These are phyloP conservation scores for Aspergillus phoenicis DNA, from an alignment of 2,329 filamentous ascomycete species.

Conservation along the genomic window DNA sequence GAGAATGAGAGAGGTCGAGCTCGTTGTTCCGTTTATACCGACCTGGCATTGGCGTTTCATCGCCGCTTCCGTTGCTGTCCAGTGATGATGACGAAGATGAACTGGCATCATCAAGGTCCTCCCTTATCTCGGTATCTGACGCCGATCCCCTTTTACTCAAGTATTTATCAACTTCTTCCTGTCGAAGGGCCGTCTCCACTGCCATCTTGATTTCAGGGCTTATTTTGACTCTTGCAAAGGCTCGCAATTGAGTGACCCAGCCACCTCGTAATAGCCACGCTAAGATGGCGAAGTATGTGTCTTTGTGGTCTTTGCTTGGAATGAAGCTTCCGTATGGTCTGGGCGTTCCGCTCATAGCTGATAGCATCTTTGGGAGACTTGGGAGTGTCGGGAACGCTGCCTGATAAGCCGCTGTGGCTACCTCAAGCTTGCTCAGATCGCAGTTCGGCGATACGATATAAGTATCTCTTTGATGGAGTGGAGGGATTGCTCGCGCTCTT, in stretches of 20 bases:
- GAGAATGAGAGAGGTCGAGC: conserved; percentile 35
- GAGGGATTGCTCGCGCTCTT: conserved; percentile 85
- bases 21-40: conserved; percentile 30
- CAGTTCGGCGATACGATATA: conserved; percentile 93
- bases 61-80: conserved; percentile 41
- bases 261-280: conserved; percentile 91
- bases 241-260: conserved; percentile 91
- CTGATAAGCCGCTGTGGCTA: conserved; percentile 72
- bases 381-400: conserved; percentile 81
- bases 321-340: conserved; percentile 81
- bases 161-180: conserved; percentile 59
- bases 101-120: conserved; percentile 29
- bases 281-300: conserved; percentile 84
- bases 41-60: conserved; percentile 40
- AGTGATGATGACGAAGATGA: conserved; percentile 45
- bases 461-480: conserved; percentile 83
- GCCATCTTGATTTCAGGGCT: conserved; percentile 80
- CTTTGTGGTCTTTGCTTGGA: conserved; percentile 83
- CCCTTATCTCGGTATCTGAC: conserved; percentile 15
- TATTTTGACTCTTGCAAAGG: conserved; percentile 86
- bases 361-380: conserved; percentile 82
- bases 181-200: conserved; percentile 71
- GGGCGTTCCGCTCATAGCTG: conserved; percentile 75
- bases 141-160: conserved; percentile 32
- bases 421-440: conserved; percentile 70